Conservation (phyloP, 2,329 filamentous ascomycete genomes). For the Colletotrichum sp. region DNA sequence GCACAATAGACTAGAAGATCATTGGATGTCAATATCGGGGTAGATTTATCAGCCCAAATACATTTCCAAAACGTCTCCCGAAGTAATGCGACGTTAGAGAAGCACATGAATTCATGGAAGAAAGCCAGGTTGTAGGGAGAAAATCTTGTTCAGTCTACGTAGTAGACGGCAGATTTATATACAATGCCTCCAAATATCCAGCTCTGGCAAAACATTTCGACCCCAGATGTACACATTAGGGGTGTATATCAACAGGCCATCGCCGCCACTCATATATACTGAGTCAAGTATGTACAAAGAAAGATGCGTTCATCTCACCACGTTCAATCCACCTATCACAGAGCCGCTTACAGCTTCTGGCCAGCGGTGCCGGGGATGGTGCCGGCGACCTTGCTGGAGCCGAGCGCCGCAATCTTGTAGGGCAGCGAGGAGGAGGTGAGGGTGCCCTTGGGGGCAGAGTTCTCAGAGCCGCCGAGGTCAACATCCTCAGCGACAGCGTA, state of each 20-base stretch:
- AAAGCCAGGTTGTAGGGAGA: neutral
- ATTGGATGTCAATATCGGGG: neutral
- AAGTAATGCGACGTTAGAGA: neutral
- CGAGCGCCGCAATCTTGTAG: slow-evolving; percentile 48
- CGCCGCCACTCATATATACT: neutral
- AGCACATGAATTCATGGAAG: rapidly evolving
- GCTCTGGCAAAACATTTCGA: neutral
- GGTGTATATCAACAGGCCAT: neutral
- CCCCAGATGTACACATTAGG: neutral
- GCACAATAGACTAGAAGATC: neutral
- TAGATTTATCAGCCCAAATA: rapidly evolving
- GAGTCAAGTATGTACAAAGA: slow-evolving; percentile 16
- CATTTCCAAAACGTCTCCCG: neutral
- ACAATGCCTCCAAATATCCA: neutral
- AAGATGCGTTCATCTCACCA: neutral
- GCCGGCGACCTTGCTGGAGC: slow-evolving; percentile 44
- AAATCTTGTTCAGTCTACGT: neutral
- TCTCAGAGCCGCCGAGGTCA: slow-evolving; percentile 45
- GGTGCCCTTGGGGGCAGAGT: slow-evolving; percentile 51
- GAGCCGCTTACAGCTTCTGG: slow-evolving; percentile 28
- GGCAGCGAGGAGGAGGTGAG: slow-evolving; percentile 53
- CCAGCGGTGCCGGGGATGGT: slow-evolving; percentile 40
- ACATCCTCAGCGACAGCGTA: slow-evolving; percentile 43
- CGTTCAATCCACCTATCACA: neutral
- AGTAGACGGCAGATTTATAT: slow-evolving; percentile 5